Percentiles rank a stretch among this genome's conserved stretches.
Evolutionary conservation across 169 alveolate genomes (phyloP).

Genomic region (Plasmodium falciparum): DNA sequence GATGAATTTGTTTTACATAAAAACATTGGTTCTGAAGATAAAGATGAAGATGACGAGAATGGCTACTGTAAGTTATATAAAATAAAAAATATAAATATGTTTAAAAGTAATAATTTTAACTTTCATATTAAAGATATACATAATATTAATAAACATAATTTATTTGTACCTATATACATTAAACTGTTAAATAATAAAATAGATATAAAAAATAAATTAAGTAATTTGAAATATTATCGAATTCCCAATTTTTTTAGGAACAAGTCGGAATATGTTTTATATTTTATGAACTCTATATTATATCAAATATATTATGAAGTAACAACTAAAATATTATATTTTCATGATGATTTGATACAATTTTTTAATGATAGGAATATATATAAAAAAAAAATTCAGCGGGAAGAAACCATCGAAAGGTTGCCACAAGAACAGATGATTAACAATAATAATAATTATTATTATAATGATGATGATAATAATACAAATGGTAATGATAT

Average conservation of each 20-base stretch:
- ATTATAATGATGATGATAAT: no score
- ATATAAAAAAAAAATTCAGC: background rate
- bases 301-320: conserved; percentile 45
- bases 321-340: conserved; percentile 2
- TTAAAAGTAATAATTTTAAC: conserved; percentile 14
- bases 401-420: background rate
- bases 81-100: conserved; percentile 28
- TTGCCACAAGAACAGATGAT: background rate
- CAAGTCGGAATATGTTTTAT: conserved; percentile 45
- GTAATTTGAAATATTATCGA: background rate
- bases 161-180: conserved; percentile 41
- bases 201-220: conserved; percentile 27
- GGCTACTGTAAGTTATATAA: conserved; percentile 8
- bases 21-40: background rate
- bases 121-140: conserved; percentile 19
- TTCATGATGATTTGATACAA: conserved; percentile 15
- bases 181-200: conserved; percentile 16
- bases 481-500: no score
- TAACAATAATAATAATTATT: no score
- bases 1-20: background rate
- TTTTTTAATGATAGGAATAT: background rate
- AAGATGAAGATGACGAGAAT: background rate
- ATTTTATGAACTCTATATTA: conserved; percentile 59
- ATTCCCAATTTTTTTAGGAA: conserved; percentile 51
- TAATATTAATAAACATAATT: conserved; percentile 11